These are phyloP conservation scores for Brassica cretica DNA, from an alignment of 345 rosid species.

Conservation along the genomic window DNA sequence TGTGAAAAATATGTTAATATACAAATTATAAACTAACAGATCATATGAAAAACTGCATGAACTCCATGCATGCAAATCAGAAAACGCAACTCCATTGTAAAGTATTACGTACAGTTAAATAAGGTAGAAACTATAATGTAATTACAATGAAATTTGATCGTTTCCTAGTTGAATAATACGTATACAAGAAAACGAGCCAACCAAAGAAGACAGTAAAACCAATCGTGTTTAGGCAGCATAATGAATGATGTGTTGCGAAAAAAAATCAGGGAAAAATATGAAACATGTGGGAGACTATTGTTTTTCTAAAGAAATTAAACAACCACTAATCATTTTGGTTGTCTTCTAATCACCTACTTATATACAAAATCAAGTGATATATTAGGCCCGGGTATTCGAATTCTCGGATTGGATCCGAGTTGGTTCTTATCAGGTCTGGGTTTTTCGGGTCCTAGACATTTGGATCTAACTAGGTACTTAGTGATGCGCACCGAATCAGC, in stretches of 20 bases:
- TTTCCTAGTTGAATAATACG: background rate
- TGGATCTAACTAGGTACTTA: no score
- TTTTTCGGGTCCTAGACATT: no score
- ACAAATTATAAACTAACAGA: background rate
- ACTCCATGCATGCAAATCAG: conserved; percentile 6
- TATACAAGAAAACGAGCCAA: background rate
- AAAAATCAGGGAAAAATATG: background rate
- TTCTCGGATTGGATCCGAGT: no score
- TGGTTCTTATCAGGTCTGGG: no score
- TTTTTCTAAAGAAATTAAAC: background rate
- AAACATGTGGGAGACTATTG: conserved; percentile 28
- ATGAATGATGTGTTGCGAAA: conserved; percentile 3
- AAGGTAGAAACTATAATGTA: background rate
- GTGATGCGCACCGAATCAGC: no score
- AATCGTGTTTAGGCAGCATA: conserved; percentile 10
- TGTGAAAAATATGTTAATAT: background rate
- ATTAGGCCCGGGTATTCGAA: background rate
- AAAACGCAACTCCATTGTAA: background rate
- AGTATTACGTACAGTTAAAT: background rate
- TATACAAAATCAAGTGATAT: background rate
- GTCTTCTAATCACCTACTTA: conserved; percentile 1
- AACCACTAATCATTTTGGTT: conserved; percentile 18
- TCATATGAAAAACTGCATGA: background rate
- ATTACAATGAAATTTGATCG: background rate
- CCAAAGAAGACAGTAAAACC: background rate